Base-by-base conservation (phyloP, 768 basidiomycete species). In the Naematelia aurantialba region DNA sequence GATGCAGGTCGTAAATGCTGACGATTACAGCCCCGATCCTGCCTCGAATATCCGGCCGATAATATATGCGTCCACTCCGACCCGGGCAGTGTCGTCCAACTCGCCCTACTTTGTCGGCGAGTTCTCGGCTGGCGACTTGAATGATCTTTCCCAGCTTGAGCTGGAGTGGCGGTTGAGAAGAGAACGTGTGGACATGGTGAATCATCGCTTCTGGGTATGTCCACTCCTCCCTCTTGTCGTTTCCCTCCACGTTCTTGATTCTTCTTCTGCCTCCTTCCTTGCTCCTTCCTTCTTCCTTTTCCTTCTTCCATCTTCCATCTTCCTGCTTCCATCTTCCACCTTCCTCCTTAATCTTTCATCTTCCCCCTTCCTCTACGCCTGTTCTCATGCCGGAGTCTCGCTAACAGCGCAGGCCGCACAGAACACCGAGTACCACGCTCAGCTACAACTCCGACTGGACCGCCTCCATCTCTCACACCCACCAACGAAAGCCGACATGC, bases 161-260 rank as follows among this genome's bases (percentile, higher is more conserved):
- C 34, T 74, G n/a, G 67, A 70, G 59, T 71, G 67, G 69, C 51
- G 72, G 30, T 49, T 74, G 46, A 60, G 62, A 45, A 46, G 66
- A 44, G 69, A 74, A 47, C 59, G 68, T 42, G 66, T 71, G 11
- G 72, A 74, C 56, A 49, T 66, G 45, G 68, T 61, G 63, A 74
- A 74, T 62, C 72, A 74, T 60, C 53, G 58, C 13, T 74, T 74
- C 54, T 74, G 72, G 72, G 72, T 71, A 42, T 45, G 68, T 66
- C 2, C 11, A 8, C 44, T 53, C 47, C 29, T 39, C 24, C 21
- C 56, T 21, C 14, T 25, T 13, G 12, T 30, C 21, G 3, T 45
- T 42, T 19, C 4, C 25, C 13, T 5, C 52, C 10, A 27, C 10
- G 30, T 10, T 26, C 52, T 2, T 45, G n/a, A 2, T 24, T 47